Percentiles rank a stretch among this genome's conserved stretches.
Conservation (phyloP, 2,329 filamentous ascomycete species). For the Penicillium sp. region DNA sequence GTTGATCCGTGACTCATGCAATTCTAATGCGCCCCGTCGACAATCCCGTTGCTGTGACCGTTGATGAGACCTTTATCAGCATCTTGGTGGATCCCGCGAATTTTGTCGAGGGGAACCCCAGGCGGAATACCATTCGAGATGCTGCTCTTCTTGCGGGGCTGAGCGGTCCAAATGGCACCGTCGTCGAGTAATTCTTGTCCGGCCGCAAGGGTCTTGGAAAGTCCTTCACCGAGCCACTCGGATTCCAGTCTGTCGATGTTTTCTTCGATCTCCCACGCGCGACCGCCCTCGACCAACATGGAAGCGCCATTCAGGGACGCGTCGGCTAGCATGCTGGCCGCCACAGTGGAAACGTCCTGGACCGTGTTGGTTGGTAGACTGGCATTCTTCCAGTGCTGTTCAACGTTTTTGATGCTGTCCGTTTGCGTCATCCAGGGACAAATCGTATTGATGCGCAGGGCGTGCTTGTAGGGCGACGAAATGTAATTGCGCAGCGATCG, state of each 20-base stretch:
- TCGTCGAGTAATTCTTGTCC: constrained; percentile 36
- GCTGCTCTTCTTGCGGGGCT: constrained; percentile 17
- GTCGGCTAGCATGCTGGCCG: constrained; percentile 38
- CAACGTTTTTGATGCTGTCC: constrained; percentile 35
- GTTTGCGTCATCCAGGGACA: constrained; percentile 48
- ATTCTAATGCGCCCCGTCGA: constrained; percentile 16
- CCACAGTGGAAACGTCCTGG: constrained; percentile 41
- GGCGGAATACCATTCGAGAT: constrained; percentile 21
- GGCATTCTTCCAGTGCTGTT: constrained; percentile 37
- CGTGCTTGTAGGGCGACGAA: constrained; percentile 32
- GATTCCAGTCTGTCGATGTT: constrained; percentile 42
- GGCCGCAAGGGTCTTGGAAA: constrained; percentile 32
- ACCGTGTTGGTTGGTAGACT: constrained; percentile 42
- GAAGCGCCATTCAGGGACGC: constrained; percentile 39
- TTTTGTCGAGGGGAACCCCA: constrained; percentile 15
- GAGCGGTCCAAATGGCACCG: constrained; percentile 24
- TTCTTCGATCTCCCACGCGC: constrained; percentile 46
- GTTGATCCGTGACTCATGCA: background rate
- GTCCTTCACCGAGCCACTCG: constrained; percentile 45
- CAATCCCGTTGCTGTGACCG: constrained; percentile 4
- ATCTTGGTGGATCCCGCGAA: constrained; percentile 13
- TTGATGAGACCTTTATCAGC: background rate
- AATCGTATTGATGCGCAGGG: constrained; percentile 46
- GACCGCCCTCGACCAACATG: constrained; percentile 45
- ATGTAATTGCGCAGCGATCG: constrained; percentile 43